A percentile compares a stretch with the other conserved stretches of the same genome.
These are phyloP conservation scores for Aegilops umbellulata DNA, from an alignment of 176 grass and related monocot genomes.

Conservation along the genomic window DNA sequence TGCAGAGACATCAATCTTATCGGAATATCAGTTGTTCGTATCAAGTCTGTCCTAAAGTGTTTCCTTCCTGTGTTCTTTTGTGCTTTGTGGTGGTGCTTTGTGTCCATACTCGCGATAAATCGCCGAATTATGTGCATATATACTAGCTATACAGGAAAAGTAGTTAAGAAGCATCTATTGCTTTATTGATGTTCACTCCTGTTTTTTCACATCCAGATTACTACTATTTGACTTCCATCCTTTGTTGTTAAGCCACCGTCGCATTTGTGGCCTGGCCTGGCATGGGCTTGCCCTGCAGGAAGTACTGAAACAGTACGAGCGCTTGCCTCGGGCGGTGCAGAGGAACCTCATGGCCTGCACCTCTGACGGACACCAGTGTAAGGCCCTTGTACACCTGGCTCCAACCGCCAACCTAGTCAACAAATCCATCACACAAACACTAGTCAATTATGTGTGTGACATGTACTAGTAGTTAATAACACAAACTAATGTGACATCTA, in stretches of 20 bases:
- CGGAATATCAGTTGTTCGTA: neutral
- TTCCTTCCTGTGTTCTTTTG: neutral
- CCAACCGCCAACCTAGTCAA: slow-evolving; percentile 40
- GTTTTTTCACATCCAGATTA: neutral
- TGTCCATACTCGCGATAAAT: neutral
- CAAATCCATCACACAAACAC: neutral
- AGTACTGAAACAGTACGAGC: neutral
- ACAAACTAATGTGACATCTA: neutral
- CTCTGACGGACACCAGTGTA: slow-evolving; percentile 18
- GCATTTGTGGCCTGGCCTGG: neutral
- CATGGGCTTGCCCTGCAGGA: neutral
- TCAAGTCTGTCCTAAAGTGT: neutral
- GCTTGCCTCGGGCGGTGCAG: slow-evolving; percentile 14
- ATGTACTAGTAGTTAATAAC: neutral
- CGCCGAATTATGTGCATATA: neutral
- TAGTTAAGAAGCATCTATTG: neutral
- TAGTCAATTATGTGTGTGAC: neutral
- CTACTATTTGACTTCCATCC: neutral
- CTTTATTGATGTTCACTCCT: neutral
- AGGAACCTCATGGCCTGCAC: slow-evolving; percentile 22
- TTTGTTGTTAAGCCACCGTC: neutral
- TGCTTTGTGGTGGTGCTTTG: neutral
- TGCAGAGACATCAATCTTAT: neutral
- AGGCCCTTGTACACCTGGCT: slow-evolving; percentile 37
- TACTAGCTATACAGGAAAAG: neutral